These are phyloP conservation scores for Mariannaea elegans DNA, from an alignment of 2,329 filamentous ascomycete species.

Conservation along the genomic window DNA sequence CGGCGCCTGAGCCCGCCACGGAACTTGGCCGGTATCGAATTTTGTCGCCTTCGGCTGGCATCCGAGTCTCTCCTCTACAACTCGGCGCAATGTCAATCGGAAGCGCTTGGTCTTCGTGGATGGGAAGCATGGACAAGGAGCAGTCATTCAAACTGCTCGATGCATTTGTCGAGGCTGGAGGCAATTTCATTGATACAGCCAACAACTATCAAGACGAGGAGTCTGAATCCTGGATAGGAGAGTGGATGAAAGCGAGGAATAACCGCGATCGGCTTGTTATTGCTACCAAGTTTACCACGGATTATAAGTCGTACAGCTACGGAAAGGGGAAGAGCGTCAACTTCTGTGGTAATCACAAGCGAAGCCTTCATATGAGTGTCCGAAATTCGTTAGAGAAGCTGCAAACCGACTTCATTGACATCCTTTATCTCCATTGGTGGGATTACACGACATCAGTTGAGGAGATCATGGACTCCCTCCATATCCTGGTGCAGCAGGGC, in stretches of 20 bases:
- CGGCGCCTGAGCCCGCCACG: slow-evolving; percentile 1
- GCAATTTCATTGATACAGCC: not conserved
- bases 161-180: not conserved
- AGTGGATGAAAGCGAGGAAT: not conserved
- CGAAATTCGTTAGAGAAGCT: slow-evolving; percentile 56
- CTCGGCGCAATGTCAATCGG: slow-evolving; percentile 58
- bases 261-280: too few species aligned
- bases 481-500: slow-evolving; percentile 51
- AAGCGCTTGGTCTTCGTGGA: slow-evolving; percentile 51
- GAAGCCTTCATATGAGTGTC: slow-evolving; percentile 53
- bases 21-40: not conserved
- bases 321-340: slow-evolving; percentile 51
- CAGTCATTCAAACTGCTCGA: not conserved
- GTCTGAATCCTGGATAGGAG: not conserved
- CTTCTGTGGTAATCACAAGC: slow-evolving; percentile 53
- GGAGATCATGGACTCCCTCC: slow-evolving; percentile 54
- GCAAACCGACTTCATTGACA: slow-evolving; percentile 54
- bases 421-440: slow-evolving; percentile 57
- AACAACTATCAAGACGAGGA: not conserved
- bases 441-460: slow-evolving; percentile 52
- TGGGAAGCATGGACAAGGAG: slow-evolving; percentile 50
- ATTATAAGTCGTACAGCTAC: not conserved
- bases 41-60: not conserved
- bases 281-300: not conserved
- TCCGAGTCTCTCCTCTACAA: not conserved